These are phyloP conservation scores for Botrytis porri DNA, from an alignment of 2,329 filamentous ascomycete species.

Conservation along the genomic window DNA sequence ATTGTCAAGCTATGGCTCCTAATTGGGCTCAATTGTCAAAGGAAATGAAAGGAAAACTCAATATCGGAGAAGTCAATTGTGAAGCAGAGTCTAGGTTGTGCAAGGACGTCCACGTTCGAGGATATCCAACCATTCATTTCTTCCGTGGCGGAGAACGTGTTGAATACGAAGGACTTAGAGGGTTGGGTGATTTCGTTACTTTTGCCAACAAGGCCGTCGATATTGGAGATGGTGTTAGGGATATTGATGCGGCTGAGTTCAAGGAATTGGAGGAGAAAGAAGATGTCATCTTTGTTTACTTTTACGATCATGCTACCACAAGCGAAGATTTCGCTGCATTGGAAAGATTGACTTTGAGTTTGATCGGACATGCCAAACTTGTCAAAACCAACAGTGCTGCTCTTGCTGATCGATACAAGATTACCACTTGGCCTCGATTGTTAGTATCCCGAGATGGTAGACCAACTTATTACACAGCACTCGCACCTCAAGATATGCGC, in stretches of 20 bases:
- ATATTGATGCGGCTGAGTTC: slow-evolving; percentile 75
- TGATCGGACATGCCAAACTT: slow-evolving; percentile 88
- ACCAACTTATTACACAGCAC: slow-evolving; percentile 82
- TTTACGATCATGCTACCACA: slow-evolving; percentile 94
- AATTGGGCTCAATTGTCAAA: slow-evolving; percentile 88
- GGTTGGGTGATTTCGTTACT: slow-evolving; percentile 82
- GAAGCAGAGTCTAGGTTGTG: slow-evolving; percentile 83
- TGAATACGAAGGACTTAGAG: slow-evolving; percentile 89
- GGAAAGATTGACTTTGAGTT: slow-evolving; percentile 78
- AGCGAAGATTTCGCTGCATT: slow-evolving; percentile 87
- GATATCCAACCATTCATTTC: slow-evolving; percentile 87
- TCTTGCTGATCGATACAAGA: slow-evolving; percentile 82
- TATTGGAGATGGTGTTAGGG: slow-evolving; percentile 69
- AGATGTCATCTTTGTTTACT: slow-evolving; percentile 95
- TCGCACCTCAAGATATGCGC: slow-evolving; percentile 89
- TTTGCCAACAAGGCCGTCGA: slow-evolving; percentile 87
- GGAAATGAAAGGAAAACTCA: slow-evolving; percentile 85
- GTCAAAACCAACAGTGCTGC: slow-evolving; percentile 83
- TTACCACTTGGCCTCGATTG: slow-evolving; percentile 93
- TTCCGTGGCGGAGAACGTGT: slow-evolving; percentile 89
- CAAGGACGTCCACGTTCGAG: slow-evolving; percentile 77
- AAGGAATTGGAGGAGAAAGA: slow-evolving; percentile 85
- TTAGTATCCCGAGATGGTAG: slow-evolving; percentile 86
- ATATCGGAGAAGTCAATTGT: slow-evolving; percentile 95
- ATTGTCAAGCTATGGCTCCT: slow-evolving; percentile 89